Percentiles rank a stretch among this genome's conserved stretches.
Evolutionary conservation across 352 stramenopile genomes (phyloP).

Genomic region (Pythium phragmitis): DNA sequence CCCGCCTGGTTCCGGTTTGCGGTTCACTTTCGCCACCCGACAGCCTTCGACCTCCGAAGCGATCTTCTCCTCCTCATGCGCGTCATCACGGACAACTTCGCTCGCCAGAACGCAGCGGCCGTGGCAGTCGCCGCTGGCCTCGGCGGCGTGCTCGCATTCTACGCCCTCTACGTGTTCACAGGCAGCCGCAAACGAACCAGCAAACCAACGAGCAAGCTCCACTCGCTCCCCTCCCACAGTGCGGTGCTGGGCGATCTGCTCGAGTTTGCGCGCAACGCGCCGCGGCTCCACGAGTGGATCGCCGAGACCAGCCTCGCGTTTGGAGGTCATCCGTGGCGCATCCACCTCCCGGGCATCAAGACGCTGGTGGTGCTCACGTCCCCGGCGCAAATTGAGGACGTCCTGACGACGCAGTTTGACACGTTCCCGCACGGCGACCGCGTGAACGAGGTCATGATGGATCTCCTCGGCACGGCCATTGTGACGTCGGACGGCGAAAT

Average conservation of each 20-base stretch:
- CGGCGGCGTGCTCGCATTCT: too few species aligned
- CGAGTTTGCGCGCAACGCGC: constrained; percentile 24
- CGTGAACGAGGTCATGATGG: constrained; percentile 2
- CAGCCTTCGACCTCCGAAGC: too few species aligned
- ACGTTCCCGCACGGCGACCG: constrained; percentile 29
- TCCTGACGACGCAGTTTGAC: constrained; percentile 32
- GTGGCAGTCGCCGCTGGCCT: too few species aligned
- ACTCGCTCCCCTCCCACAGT: too few species aligned
- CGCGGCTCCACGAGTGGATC: constrained; percentile 49
- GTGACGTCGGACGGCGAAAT: constrained; percentile 26
- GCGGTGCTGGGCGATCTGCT: constrained; percentile 42
- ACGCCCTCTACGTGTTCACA: too few species aligned
- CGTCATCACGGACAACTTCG: too few species aligned
- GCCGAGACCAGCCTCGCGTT: constrained; percentile 18
- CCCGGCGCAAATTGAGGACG: constrained; percentile 29
- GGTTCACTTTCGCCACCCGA: too few species aligned
- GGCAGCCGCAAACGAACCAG: too few species aligned
- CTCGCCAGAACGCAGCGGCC: too few species aligned
- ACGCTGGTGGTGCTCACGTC: constrained; percentile 26
- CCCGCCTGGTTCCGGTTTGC: too few species aligned
- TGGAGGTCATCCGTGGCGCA: constrained; percentile 24
- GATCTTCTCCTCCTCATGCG: too few species aligned
- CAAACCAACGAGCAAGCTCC: too few species aligned
- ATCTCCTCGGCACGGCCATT: constrained; percentile 28
- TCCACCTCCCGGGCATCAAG: constrained; percentile 17